A percentile compares a stretch with the other conserved stretches of the same genome.
These are phyloP conservation scores for Rhodotorula sphaerocarpa DNA, from an alignment of 768 basidiomycete species.

Conservation along the genomic window DNA sequence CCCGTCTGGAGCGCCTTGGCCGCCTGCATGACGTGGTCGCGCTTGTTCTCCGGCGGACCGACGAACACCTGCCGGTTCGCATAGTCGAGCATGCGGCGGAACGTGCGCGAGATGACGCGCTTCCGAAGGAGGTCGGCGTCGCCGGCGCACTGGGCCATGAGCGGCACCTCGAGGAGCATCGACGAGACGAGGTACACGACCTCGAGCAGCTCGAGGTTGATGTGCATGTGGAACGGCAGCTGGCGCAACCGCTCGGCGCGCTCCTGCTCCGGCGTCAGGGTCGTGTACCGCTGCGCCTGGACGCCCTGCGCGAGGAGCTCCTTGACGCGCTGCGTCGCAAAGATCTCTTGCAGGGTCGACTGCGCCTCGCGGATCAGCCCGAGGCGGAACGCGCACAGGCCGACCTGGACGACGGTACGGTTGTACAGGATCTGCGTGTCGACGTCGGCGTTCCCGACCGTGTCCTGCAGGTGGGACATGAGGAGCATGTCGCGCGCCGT, in stretches of 20 bases:
- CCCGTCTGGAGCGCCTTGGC: conserved; percentile 92
- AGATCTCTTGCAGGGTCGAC: conserved; percentile 85
- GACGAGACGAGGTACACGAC: conserved; percentile 96
- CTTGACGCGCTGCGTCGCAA: conserved; percentile 91
- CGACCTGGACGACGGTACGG: conserved; percentile 91
- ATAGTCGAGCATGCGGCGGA: conserved; percentile 87
- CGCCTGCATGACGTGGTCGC: conserved; percentile 99
- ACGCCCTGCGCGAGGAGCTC: conserved; percentile 94
- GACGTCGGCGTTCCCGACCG: conserved; percentile 90
- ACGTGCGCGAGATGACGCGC: conserved; percentile 90
- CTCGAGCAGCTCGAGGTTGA: conserved; percentile 94
- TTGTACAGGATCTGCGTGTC: conserved; percentile 97
- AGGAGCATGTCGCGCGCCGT: conserved; percentile 94
- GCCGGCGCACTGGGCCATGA: conserved; percentile 68
- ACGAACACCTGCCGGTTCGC: conserved; percentile 97
- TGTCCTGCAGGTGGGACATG: conserved; percentile 98
- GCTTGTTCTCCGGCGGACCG: conserved; percentile 68
- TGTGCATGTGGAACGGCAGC: conserved; percentile 98
- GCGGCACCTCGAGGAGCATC: conserved; percentile 95
- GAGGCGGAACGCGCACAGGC: conserved; percentile 89
- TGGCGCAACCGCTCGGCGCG: conserved; percentile 91
- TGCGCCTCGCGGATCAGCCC: conserved; percentile 93
- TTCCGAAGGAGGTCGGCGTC: conserved; percentile 89
- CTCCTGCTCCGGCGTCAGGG: conserved; percentile 84
- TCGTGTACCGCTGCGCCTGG: conserved; percentile 63